Conservation (phyloP, 108 stramenopile species). For the Stephanodiscus triporus region DNA sequence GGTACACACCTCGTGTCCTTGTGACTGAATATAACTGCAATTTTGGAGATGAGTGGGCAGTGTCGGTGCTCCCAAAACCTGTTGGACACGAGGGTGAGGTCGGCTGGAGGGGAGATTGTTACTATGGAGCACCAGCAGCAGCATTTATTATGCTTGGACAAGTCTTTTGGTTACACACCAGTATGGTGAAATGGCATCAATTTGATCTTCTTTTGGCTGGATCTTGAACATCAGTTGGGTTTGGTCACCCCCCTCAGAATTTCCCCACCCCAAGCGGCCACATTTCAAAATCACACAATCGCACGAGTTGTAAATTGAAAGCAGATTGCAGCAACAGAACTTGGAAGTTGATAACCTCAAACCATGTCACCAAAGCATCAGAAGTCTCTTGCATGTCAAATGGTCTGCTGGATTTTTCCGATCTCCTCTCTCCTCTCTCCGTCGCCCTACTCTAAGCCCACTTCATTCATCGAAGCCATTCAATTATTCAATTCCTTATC, state of each 20-base stretch:
- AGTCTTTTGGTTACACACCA: constrained; percentile 12
- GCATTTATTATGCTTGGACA: constrained; percentile 3
- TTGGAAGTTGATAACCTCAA: neutral
- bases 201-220: constrained; percentile 2
- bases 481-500: too few species aligned
- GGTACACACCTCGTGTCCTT: constrained; percentile 22
- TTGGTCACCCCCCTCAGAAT: neutral
- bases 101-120: constrained; percentile 7
- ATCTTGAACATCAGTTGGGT: constrained; percentile 1
- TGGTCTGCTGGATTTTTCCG: neutral
- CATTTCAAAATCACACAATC: too few species aligned
- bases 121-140: neutral
- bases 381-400: neutral
- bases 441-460: too few species aligned
- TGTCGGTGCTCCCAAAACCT: neutral
- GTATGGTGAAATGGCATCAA: constrained; percentile 1
- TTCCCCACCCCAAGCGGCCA: too few species aligned
- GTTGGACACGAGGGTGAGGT: neutral
- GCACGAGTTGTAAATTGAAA: neutral
- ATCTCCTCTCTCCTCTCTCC: too few species aligned
- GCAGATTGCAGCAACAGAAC: neutral
- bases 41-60: constrained; percentile 12
- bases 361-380: neutral
- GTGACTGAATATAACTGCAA: constrained; percentile 22
- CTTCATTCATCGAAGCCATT: too few species aligned